phyloP scores from a whole-genome alignment of 768 basidiomycete species.

The Mycena vitilis region DNA sequence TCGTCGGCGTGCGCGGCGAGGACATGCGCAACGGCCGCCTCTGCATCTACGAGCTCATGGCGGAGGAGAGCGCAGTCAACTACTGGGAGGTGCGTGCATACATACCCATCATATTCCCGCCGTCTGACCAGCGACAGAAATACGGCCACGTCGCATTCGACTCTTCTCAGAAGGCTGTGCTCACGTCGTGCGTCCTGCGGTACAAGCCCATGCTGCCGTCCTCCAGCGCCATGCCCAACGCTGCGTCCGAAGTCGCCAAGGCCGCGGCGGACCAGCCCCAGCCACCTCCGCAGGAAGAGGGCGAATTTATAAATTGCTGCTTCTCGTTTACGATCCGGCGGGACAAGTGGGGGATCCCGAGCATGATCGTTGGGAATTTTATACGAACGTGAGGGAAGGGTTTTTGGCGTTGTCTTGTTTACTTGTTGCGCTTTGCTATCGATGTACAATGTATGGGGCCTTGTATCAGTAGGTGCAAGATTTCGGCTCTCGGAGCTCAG shows the following conservation, averaged over 20 bases:
- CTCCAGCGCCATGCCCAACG: conserved; percentile 44
- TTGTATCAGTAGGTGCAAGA: no score
- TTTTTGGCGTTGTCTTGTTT: not conserved
- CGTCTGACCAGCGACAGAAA: conserved; percentile 64
- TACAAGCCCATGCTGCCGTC: conserved; percentile 75
- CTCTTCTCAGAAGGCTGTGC: conserved; percentile 90
- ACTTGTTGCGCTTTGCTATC: not conserved
- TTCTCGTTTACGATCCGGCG: conserved; percentile 92
- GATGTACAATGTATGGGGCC: not conserved
- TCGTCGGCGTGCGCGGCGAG: conserved; percentile 88
- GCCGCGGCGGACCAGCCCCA: conserved; percentile 18
- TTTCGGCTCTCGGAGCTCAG: no score
- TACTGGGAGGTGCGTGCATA: conserved; percentile 88
- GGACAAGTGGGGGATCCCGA: conserved; percentile 89
- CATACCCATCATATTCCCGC: not conserved
- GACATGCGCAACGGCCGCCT: conserved; percentile 93
- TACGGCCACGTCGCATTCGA: conserved; percentile 95
- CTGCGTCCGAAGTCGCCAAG: conserved; percentile 32
- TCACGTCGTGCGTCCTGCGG: conserved; percentile 90
- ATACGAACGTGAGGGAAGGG: conserved; percentile 50
- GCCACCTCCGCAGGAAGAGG: conserved; percentile 56
- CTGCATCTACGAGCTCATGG: conserved; percentile 98
- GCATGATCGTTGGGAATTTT: conserved; percentile 92
- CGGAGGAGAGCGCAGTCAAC: conserved; percentile 95
- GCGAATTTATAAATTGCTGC: conserved; percentile 86